phyloP scores from a whole-genome alignment of 495 filamentous ascomycete species.

The Penicillium alfredii region DNA sequence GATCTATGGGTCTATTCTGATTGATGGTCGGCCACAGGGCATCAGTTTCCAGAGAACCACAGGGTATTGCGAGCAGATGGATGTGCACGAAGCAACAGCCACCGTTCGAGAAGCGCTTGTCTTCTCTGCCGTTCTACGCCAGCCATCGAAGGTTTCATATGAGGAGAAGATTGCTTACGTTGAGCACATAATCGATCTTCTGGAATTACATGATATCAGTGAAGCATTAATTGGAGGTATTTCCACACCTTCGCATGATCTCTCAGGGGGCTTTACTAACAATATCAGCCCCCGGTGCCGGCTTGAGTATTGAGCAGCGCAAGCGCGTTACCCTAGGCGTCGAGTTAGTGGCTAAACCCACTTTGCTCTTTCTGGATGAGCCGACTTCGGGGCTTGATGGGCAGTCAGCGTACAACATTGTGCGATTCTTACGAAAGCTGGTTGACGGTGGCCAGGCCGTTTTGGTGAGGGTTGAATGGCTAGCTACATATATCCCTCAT shows the following conservation, averaged over 20 bases:
- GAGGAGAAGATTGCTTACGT: conserved; percentile 47
- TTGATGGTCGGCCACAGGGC: conserved; percentile 41
- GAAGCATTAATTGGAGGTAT: conserved; percentile 62
- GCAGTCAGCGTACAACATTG: conserved; percentile 55
- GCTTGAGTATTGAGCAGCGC: conserved; percentile 78
- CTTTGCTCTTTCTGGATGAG: conserved; percentile 60
- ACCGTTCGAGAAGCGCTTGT: conserved; percentile 44
- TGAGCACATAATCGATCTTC: conserved; percentile 43
- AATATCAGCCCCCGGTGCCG: conserved; percentile 51
- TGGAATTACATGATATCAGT: conserved; percentile 41
- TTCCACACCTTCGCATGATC: neutral
- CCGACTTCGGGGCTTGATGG: conserved; percentile 61
- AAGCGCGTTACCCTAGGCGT: conserved; percentile 88
- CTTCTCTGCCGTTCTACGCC: conserved; percentile 46
- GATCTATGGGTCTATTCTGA: conserved; percentile 41
- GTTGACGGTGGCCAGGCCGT: conserved; percentile 81
- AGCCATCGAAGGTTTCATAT: conserved; percentile 28
- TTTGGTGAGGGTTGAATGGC: conserved; percentile 31
- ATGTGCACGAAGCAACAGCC: conserved; percentile 60
- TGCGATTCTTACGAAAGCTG: conserved; percentile 77
- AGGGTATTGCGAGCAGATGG: conserved; percentile 75
- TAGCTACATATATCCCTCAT: neutral
- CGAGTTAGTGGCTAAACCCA: conserved; percentile 60
- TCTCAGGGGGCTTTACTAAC: conserved; percentile 10
- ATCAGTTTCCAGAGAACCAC: conserved; percentile 57